Evolutionary conservation across 1,284 basidiomycete genomes (phyloP), one percentile per base, ranked within the genome.

Genomic region (Ceratobasidium sp.): DNA sequence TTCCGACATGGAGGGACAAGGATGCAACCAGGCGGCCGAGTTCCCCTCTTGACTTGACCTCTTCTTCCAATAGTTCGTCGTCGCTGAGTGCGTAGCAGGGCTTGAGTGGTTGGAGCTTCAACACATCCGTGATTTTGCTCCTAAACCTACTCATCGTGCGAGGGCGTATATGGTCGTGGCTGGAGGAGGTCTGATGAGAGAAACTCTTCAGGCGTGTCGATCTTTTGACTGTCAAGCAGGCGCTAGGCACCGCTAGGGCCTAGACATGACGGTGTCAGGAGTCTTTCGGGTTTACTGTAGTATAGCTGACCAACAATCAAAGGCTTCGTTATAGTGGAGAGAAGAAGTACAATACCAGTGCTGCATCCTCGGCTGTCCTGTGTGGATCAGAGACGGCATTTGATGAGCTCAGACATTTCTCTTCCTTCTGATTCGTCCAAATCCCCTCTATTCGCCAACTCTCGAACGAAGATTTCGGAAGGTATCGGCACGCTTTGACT

Each of bases 1-100:
- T 57, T 17, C 66, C 66, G 7, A 69, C 24, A 31, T 69, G 66
- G 22, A 69, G 36, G 8, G 53, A 56, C 36, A 69, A 57, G 36
- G 66, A 69, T 11, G 56, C n/a, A 31, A 69, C 66, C 51, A 69
- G 31, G 66, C 66, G 66, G 24, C 44, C 33, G 51, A 69, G 51
- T 44, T 69, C 66, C 29, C 19, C 36, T 19, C 66, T 31, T 19
- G 41, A 47, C 17, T 33, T 36, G 22, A 44, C 33, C 24, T 69
- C 66, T 57, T 69, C 66, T 17, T 44, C 53, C 6, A 69, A 17
- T 17, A 69, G 53, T 33, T 69, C 66, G 31, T 57, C 41, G 41
- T 56, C 27, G n/a, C 22, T 47, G 15, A 69, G 36, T n/a, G 1
- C n/a, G 6, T 57, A 17, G 24, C 66, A 69, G 14, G 66, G 36